Percentiles rank a stretch among this genome's conserved stretches.
These are phyloP conservation scores for Clavispora carvajalis DNA, from an alignment of 805 yeast species.

Conservation along the genomic window DNA sequence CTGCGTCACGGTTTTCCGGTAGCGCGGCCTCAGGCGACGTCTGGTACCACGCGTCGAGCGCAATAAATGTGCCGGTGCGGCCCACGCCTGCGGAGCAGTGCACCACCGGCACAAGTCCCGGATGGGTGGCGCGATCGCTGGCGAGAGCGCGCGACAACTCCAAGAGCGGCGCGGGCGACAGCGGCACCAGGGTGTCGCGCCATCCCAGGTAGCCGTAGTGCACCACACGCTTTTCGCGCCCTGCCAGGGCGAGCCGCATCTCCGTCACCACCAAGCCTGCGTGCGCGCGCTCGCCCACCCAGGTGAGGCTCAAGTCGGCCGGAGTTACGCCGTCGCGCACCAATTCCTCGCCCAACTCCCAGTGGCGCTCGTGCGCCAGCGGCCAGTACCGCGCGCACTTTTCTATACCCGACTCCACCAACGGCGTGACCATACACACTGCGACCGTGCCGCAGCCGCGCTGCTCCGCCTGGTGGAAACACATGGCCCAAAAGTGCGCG, in stretches of 20 bases:
- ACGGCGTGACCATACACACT: conserved; percentile 37
- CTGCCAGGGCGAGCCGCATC: conserved; percentile 18
- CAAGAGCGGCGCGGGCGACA: conserved; percentile 10
- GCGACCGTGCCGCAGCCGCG: conserved; percentile 22
- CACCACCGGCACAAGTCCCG: conserved; percentile 23
- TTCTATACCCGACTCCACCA: conserved; percentile 11
- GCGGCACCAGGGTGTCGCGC: conserved; percentile 14
- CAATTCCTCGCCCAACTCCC: conserved; percentile 17
- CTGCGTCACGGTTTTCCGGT: not conserved
- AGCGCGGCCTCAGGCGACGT: not conserved
- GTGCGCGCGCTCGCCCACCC: conserved; percentile 13
- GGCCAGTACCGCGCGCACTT: conserved; percentile 23
- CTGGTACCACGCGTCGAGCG: conserved; percentile 28
- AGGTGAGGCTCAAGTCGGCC: conserved; percentile 11
- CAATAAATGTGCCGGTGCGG: conserved; percentile 72
- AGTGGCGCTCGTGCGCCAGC: conserved; percentile 6
- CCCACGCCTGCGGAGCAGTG: conserved; percentile 99
- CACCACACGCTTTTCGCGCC: conserved; percentile 14
- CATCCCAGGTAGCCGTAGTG: conserved; percentile 14
- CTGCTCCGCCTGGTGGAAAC: conserved; percentile 27
- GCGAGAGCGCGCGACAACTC: conserved; percentile 9
- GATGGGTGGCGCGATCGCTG: conserved; percentile 1
- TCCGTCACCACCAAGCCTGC: conserved; percentile 23
- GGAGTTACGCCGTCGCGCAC: conserved; percentile 20
- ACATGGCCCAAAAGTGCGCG: conserved; percentile 74